phyloP scores from a whole-genome alignment of 1,284 basidiomycete species.

The Heterobasidion parviporum region DNA sequence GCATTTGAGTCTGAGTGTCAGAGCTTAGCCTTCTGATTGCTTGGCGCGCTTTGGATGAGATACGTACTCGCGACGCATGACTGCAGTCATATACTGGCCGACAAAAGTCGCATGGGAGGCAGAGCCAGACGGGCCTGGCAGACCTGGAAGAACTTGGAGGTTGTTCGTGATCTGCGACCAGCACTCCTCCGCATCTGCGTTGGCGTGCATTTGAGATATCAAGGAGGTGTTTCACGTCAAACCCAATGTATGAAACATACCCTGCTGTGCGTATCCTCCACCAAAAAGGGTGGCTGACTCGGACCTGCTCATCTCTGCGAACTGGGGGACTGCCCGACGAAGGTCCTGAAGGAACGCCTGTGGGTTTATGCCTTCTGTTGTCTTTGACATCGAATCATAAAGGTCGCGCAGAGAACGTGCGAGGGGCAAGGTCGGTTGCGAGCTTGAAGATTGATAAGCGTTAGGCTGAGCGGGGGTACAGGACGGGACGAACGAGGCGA shows the following conservation, averaged over 20 bases:
- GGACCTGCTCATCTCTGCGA: constrained; percentile 57
- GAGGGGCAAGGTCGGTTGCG: constrained; percentile 19
- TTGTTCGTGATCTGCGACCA: constrained; percentile 82
- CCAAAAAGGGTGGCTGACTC: background rate
- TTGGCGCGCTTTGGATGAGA: background rate
- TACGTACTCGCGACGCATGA: constrained; percentile 76
- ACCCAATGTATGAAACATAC: constrained; percentile 24
- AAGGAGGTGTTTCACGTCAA: too few relatives aligned
- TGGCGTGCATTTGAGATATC: constrained; percentile 29
- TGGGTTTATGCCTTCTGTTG: constrained; percentile 76
- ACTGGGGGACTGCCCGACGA: constrained; percentile 83
- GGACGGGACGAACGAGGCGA: constrained; percentile 23
- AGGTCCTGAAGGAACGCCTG: constrained; percentile 64
- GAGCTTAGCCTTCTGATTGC: background rate
- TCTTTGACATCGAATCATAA: constrained; percentile 66
- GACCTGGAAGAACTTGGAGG: constrained; percentile 56
- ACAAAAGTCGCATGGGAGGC: constrained; percentile 50
- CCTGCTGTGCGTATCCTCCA: constrained; percentile 79
- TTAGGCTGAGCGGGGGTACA: background rate
- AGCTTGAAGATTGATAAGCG: constrained; percentile 2
- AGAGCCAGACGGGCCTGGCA: constrained; percentile 25
- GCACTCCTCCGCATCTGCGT: constrained; percentile 94
- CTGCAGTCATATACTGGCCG: constrained; percentile 79
- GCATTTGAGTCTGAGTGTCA: constrained; percentile 52
- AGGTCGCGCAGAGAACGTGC: constrained; percentile 64